A percentile compares a stretch with the other conserved stretches of the same genome.
phyloP scores from a whole-genome alignment of 371 early-diverging fungal genomes.

The Lichtheimia corymbifera region DNA sequence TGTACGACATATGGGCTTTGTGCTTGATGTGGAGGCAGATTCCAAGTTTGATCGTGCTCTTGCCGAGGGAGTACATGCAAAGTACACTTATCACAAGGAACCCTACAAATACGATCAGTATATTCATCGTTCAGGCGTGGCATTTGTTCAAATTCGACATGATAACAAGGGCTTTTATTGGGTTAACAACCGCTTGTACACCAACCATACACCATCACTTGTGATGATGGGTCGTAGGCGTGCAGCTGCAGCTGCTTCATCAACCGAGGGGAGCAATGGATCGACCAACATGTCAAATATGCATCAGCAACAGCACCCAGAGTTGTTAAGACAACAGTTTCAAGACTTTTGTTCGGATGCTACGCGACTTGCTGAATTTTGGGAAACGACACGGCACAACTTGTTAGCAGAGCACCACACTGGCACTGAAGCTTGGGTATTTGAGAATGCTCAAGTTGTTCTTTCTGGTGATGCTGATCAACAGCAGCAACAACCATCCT shows the following conservation, averaged over 20 bases:
- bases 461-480: too few relatives aligned
- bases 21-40: conserved; percentile 95
- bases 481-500: too few relatives aligned
- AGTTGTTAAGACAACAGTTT: conserved; percentile 55
- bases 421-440: conserved; percentile 35
- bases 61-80: conserved; percentile 53
- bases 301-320: conserved; percentile 38
- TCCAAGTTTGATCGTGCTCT: conserved; percentile 47
- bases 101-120: conserved; percentile 84
- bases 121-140: conserved; percentile 88
- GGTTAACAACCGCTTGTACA: conserved; percentile 85
- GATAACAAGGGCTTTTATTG: conserved; percentile 81
- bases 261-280: too few relatives aligned
- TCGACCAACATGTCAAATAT: conserved; percentile 10
- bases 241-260: conserved; percentile 22
- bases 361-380: conserved; percentile 56
- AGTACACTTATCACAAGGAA: conserved; percentile 73
- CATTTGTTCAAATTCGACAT: conserved; percentile 87
- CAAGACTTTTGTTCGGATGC: conserved; percentile 57
- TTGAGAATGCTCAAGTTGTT: conserved; percentile 30
- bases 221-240: conserved; percentile 32
- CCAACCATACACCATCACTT: conserved; percentile 64
- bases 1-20: conserved; percentile 80
- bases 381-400: conserved; percentile 53
- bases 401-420: conserved; percentile 23